phyloP scores from a whole-genome alignment of 768 basidiomycete genomes.

The Solioccasus polychromus region DNA sequence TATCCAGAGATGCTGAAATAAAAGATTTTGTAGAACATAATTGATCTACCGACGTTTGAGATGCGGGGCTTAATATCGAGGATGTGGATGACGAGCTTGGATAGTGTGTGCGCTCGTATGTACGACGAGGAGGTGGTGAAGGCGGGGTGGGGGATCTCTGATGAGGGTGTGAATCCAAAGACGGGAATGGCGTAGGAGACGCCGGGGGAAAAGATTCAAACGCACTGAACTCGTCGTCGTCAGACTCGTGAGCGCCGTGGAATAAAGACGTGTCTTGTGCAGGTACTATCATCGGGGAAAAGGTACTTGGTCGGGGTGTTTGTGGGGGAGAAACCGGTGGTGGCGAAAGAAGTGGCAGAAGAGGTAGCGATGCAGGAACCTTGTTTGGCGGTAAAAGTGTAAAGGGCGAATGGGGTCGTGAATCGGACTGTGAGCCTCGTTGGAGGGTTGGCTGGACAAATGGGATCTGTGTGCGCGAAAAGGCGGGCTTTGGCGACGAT shows the following conservation, averaged over 20 bases:
- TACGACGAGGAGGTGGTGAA: constrained; percentile 29
- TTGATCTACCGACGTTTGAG: constrained; percentile 20
- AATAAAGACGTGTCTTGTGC: constrained; percentile 2
- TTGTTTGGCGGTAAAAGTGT: constrained; percentile 24
- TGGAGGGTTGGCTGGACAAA: constrained; percentile 15
- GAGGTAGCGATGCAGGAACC: constrained; percentile 21
- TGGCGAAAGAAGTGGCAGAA: constrained; percentile 31
- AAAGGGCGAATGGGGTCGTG: constrained; percentile 18
- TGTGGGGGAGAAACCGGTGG: constrained; percentile 31
- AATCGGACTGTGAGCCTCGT: constrained; percentile 16
- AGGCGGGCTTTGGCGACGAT: constrained; percentile 30
- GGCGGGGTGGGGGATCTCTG: constrained; percentile 24
- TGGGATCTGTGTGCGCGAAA: constrained; percentile 15
- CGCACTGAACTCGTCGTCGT: constrained; percentile 55
- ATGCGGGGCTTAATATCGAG: constrained; percentile 21
- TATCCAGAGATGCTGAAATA: constrained; percentile 36
- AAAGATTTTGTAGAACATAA: constrained; percentile 21
- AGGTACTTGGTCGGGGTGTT: constrained; percentile 25
- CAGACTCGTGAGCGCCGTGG: constrained; percentile 29
- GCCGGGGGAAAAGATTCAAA: constrained; percentile 36
- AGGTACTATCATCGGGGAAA: constrained; percentile 5
- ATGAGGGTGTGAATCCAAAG: constrained; percentile 6
- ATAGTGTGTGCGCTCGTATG: constrained; percentile 21
- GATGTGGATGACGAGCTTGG: constrained; percentile 26
- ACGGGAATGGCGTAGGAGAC: constrained; percentile 4